These are phyloP conservation scores for Penicillium daleae DNA, from an alignment of 495 filamentous ascomycete genomes.

Conservation along the genomic window DNA sequence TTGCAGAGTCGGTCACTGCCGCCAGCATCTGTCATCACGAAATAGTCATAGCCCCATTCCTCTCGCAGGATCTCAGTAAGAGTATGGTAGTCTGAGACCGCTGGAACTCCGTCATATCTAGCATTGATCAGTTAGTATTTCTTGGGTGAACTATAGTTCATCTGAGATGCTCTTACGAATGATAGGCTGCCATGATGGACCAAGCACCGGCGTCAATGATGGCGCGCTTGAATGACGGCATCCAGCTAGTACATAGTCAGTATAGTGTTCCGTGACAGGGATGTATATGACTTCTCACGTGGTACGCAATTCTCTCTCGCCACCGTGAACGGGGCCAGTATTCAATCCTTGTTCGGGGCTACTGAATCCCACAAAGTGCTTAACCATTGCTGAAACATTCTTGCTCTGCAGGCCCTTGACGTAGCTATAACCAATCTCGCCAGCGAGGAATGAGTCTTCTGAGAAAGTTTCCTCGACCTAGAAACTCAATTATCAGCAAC, in stretches of 20 bases:
- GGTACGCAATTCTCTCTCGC: slow-evolving; percentile 67
- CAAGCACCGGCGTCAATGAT: slow-evolving; percentile 70
- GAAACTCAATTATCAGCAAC: neutral
- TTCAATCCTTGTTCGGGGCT: slow-evolving; percentile 72
- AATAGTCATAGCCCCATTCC: slow-evolving; percentile 73
- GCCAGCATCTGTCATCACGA: slow-evolving; percentile 62
- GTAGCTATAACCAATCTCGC: slow-evolving; percentile 63
- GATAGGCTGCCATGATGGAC: slow-evolving; percentile 69
- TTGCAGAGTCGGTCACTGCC: slow-evolving; percentile 67
- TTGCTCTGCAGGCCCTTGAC: slow-evolving; percentile 64
- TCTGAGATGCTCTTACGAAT: slow-evolving; percentile 45
- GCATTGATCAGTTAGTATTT: neutral
- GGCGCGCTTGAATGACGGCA: slow-evolving; percentile 66
- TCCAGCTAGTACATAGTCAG: slow-evolving; percentile 42
- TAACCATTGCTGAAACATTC: slow-evolving; percentile 68
- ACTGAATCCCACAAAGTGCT: slow-evolving; percentile 69
- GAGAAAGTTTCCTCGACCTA: slow-evolving; percentile 69
- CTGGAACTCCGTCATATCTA: slow-evolving; percentile 65
- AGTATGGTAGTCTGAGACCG: slow-evolving; percentile 61
- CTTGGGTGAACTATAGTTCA: neutral
- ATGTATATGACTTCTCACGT: slow-evolving; percentile 39
- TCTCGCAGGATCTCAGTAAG: slow-evolving; percentile 67
- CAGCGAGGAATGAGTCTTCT: slow-evolving; percentile 65
- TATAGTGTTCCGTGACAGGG: neutral
- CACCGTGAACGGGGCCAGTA: slow-evolving; percentile 69